These are phyloP conservation scores for Alloascoidea hylecoeti DNA, from an alignment of 805 yeast species.

Conservation along the genomic window DNA sequence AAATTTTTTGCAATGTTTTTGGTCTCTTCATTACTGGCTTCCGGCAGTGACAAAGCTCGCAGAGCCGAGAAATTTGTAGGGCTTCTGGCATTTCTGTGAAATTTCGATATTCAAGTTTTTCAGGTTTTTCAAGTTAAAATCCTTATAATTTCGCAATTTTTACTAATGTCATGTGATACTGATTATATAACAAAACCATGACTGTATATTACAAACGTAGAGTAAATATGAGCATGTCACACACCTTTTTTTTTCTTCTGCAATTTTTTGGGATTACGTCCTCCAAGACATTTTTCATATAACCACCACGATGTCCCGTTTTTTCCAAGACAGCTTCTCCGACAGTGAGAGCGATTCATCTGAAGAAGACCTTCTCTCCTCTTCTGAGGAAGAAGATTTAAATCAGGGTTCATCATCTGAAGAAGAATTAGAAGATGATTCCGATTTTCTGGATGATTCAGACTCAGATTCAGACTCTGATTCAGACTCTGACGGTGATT, in stretches of 20 bases:
- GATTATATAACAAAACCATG: too few species aligned
- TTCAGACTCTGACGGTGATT: slow-evolving; percentile 35
- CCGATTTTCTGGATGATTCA: slow-evolving; percentile 8
- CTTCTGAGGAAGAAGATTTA: slow-evolving; percentile 20
- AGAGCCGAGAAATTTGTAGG: slow-evolving; percentile 20
- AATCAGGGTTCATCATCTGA: slow-evolving; percentile 8
- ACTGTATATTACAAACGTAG: too few species aligned
- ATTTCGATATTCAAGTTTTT: too few species aligned
- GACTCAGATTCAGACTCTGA: slow-evolving; percentile 28
- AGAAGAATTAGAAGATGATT: slow-evolving; percentile 8
- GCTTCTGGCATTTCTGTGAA: slow-evolving; percentile 1
- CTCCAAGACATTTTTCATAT: too few species aligned
- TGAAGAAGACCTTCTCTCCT: slow-evolving; percentile 36
- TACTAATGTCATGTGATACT: too few species aligned
- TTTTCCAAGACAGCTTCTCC: slow-evolving; percentile 51
- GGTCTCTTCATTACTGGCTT: slow-evolving; percentile 88
- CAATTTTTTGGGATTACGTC: too few species aligned
- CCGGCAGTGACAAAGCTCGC: slow-evolving; percentile 74
- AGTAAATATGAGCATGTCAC: too few species aligned
- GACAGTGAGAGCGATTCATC: slow-evolving; percentile 47
- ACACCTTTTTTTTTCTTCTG: too few species aligned
- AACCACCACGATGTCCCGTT: slow-evolving; percentile 98
- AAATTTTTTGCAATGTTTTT: slow-evolving; percentile 76
- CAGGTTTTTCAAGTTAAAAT: too few species aligned
- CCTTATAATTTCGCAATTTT: too few species aligned